A percentile compares a stretch with the other conserved stretches of the same genome.
These are phyloP conservation scores for Xylariaceae sp. DNA, from an alignment of 2,329 filamentous ascomycete genomes.

Conservation along the genomic window DNA sequence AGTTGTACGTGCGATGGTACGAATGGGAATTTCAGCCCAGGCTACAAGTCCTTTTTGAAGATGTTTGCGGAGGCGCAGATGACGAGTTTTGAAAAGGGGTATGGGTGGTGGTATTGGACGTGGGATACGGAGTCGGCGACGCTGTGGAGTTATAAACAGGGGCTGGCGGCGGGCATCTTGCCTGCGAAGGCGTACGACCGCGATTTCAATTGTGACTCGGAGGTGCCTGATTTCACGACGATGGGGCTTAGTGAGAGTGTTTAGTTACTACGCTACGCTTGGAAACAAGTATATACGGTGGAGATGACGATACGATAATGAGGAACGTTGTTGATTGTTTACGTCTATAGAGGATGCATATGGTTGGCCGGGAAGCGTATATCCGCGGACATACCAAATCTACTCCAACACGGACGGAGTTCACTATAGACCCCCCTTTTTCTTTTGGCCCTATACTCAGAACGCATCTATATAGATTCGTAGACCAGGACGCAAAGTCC, in stretches of 20 bases:
- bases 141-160: slow-evolving; percentile 90
- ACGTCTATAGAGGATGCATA: too few relatives aligned
- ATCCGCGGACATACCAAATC: too few relatives aligned
- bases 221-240: slow-evolving; percentile 50
- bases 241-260: slow-evolving; percentile 46
- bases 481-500: too few relatives aligned
- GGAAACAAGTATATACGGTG: background rate
- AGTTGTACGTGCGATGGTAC: slow-evolving; percentile 69
- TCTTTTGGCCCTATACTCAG: too few relatives aligned
- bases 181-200: slow-evolving; percentile 68
- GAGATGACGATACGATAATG: too few relatives aligned
- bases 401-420: too few relatives aligned
- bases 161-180: slow-evolving; percentile 71
- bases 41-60: slow-evolving; percentile 79
- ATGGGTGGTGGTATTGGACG: slow-evolving; percentile 99
- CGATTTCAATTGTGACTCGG: slow-evolving; percentile 60
- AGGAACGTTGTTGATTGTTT: too few relatives aligned
- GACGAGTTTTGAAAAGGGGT: slow-evolving; percentile 84
- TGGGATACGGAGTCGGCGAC: slow-evolving; percentile 83
- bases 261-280: slow-evolving; percentile 21
- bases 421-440: too few relatives aligned
- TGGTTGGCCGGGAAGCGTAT: too few relatives aligned
- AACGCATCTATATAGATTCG: too few relatives aligned
- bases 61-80: slow-evolving; percentile 97
- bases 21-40: slow-evolving; percentile 66